Base-by-base conservation (phyloP, 352 stramenopile species). In the Phytopythium chamaehyphon region DNA sequence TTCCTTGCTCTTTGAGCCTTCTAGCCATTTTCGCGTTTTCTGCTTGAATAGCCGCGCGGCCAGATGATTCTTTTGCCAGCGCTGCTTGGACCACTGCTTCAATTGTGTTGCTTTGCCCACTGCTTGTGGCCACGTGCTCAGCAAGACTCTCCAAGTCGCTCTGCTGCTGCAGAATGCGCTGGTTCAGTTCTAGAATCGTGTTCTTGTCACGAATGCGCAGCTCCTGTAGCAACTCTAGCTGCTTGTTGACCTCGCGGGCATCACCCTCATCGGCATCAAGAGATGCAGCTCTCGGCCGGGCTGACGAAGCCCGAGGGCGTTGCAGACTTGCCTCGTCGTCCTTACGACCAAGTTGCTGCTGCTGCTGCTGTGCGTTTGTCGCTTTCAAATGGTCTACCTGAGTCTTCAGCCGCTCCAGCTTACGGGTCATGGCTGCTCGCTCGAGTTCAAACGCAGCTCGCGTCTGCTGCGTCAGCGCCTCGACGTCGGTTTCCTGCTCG, bases 191-290 rank as follows among this genome's bases (percentile, higher is more conserved):
- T 12, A 72, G 55, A 12, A 90, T 83, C 15, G 69, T 71, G 12
- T 55, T 72, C 49, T 83, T 76, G 55, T 90, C 79, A 19, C 68
- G 66, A 18, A 88, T 59, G 1, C 80, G 76, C 58, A 87, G 62
- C 39, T 90, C 77, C 57, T 93, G 73, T 10, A 90, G 52, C 50
- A 85, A 57, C 36, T 72, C 61, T 31, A 90, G 64, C 49, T 93
- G 76, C 22, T 59, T 67, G 57, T 83, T 72, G 16, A 90, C 47
- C 37, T 82, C 74, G 39, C n/a, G 35, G 12, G 15, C 28, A 21
- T 40, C 45, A 26, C 45, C n/a, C 1, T 40, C 45, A 9, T 40
- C 28, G 3, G 45, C 11, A 31, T 51, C 45, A 40, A 51, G 45
- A 8, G 28, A 51, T 2, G 28, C 28, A 11, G 45, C 15, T n/a